A percentile compares a stretch with the other conserved stretches of the same genome.
Evolutionary conservation across 164 flowering plant species (phyloP).

Genomic region (Warburgia ugandensis): DNA sequence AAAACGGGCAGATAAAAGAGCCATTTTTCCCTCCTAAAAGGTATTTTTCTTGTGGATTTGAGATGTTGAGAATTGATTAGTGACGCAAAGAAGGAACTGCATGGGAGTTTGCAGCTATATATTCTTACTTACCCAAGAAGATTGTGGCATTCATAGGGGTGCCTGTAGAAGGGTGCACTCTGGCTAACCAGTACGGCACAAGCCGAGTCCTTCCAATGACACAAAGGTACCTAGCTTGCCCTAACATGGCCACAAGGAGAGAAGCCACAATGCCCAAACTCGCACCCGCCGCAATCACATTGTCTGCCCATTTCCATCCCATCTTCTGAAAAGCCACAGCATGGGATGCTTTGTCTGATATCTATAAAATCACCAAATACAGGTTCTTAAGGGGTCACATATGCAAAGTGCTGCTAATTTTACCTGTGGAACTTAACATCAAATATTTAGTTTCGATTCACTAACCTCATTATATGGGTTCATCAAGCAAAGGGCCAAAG

Average conservation of each 20-base stretch:
- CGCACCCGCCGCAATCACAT: constrained; percentile 75
- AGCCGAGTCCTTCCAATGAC: constrained; percentile 75
- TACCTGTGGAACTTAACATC: background rate
- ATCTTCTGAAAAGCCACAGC: constrained; percentile 44
- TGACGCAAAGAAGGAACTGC: too few relatives aligned
- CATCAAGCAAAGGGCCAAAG: constrained; percentile 52
- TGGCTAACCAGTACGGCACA: constrained; percentile 76
- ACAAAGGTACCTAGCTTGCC: constrained; percentile 86
- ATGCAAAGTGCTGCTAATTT: background rate
- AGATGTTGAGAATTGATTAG: too few relatives aligned
- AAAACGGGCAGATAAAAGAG: too few relatives aligned
- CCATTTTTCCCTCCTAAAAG: too few relatives aligned
- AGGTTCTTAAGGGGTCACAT: background rate
- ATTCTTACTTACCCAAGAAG: constrained; percentile 68
- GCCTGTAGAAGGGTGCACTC: constrained; percentile 80
- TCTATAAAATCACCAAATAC: constrained; percentile 22
- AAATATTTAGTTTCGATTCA: background rate
- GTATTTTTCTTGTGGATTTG: too few relatives aligned
- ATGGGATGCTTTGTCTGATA: constrained; percentile 44
- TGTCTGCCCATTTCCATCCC: constrained; percentile 76
- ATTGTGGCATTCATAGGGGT: constrained; percentile 84
- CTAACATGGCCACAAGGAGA: constrained; percentile 85
- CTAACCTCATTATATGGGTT: constrained; percentile 61
- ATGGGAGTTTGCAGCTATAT: too few relatives aligned
- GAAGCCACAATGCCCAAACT: constrained; percentile 82